Percentiles rank a stretch among this genome's conserved stretches.
These are phyloP conservation scores for Lanmaoa rubissima DNA, from an alignment of 768 basidiomycete genomes.

Conservation along the genomic window DNA sequence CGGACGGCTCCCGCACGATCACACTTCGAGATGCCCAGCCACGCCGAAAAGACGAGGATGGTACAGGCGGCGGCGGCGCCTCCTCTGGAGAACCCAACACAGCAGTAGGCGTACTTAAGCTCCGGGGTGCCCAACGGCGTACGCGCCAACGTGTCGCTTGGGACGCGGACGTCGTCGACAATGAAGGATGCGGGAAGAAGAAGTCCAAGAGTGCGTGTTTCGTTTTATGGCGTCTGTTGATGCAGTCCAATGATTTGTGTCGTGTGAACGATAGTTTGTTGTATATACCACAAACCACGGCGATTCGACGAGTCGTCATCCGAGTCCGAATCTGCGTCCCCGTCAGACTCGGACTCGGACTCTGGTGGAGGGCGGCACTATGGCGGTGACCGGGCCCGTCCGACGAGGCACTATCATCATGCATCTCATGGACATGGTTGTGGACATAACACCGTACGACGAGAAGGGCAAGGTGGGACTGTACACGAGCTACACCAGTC, in stretches of 20 bases:
- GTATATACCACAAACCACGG: conserved; percentile 86
- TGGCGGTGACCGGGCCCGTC: conserved; percentile 13
- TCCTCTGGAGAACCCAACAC: conserved; percentile 20
- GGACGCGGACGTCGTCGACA: conserved; percentile 85
- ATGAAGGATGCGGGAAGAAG: conserved; percentile 86
- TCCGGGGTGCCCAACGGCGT: conserved; percentile 52
- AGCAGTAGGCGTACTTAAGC: conserved; percentile 51
- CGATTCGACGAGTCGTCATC: conserved; percentile 82
- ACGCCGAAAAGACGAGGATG: conserved; percentile 24
- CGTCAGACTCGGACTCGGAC: conserved; percentile 31
- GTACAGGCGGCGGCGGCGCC: conserved; percentile 11
- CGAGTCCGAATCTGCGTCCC: conserved; percentile 50
- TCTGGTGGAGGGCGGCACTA: background rate
- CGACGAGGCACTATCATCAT: conserved; percentile 5
- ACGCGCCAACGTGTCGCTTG: conserved; percentile 67
- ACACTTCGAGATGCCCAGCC: conserved; percentile 43
- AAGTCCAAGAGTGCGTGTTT: conserved; percentile 82
- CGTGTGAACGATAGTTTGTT: conserved; percentile 66
- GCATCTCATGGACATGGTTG: conserved; percentile 1
- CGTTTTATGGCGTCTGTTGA: background rate
- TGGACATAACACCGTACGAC: background rate
- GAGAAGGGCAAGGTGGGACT: conserved; percentile 7
- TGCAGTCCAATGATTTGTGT: background rate
- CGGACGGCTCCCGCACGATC: conserved; percentile 58
- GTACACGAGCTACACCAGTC: conserved; percentile 20